phyloP scores from a whole-genome alignment of 768 basidiomycete species.

The Dioszegia aurantiaca region DNA sequence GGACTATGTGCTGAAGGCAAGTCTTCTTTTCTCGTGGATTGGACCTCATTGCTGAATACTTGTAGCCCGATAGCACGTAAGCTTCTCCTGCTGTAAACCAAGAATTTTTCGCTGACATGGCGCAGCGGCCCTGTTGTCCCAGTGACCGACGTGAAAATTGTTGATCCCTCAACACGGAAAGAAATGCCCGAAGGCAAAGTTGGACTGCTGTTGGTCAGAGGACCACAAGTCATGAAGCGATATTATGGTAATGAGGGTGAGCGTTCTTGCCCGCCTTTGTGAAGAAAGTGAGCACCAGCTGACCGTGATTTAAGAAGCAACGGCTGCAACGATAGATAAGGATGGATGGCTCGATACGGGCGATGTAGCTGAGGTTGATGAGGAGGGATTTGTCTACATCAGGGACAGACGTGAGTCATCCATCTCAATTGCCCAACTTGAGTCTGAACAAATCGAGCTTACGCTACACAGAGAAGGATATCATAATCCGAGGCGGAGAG shows the following conservation, averaged over 20 bases:
- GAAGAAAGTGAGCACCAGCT: background rate
- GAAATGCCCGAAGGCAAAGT: slow-evolving; percentile 25
- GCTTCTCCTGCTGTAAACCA: no score
- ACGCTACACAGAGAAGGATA: slow-evolving; percentile 32
- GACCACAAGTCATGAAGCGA: slow-evolving; percentile 49
- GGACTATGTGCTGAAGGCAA: slow-evolving; percentile 38
- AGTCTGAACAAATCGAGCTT: background rate
- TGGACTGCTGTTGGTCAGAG: slow-evolving; percentile 37
- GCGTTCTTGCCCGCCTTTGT: background rate
- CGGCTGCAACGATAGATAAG: slow-evolving; percentile 27
- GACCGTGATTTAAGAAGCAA: slow-evolving; percentile 26
- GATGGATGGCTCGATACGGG: slow-evolving; percentile 48
- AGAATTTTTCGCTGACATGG: no score
- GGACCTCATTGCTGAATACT: background rate
- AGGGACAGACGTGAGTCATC: slow-evolving; percentile 25
- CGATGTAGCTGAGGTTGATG: slow-evolving; percentile 35
- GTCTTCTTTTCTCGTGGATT: slow-evolving; percentile 13
- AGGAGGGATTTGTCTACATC: slow-evolving; percentile 43
- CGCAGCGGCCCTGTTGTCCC: slow-evolving; percentile 45
- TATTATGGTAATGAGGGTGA: slow-evolving; percentile 38
- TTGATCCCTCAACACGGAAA: slow-evolving; percentile 31
- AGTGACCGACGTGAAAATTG: slow-evolving; percentile 35
- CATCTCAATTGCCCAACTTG: background rate
- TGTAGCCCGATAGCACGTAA: no score
- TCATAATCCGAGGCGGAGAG: slow-evolving; percentile 47